Conservation (phyloP, 2,329 filamentous ascomycete genomes). For the Neonectria hederae region DNA sequence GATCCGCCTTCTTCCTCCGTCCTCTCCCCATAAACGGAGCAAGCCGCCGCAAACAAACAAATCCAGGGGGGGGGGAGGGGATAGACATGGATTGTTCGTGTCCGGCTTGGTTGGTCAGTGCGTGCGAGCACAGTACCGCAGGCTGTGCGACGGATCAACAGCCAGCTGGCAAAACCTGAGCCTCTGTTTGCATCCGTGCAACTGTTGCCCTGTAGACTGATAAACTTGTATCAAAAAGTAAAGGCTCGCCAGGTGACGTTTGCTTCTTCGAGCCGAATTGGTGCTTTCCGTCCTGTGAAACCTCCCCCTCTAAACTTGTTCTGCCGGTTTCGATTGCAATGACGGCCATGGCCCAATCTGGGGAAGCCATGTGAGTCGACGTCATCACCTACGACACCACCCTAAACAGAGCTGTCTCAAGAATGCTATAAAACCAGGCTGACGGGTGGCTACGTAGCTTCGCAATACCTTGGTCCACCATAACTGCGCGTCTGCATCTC, state of each 20-base stretch:
- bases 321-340: neutral
- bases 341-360: conserved; percentile 4
- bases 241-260: neutral
- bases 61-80: no score
- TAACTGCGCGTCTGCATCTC: neutral
- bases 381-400: conserved; percentile 35
- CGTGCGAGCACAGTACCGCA: neutral
- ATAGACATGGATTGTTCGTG: neutral
- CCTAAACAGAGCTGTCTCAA: neutral
- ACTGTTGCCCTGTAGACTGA: neutral
- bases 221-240: no score
- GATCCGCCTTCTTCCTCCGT: neutral
- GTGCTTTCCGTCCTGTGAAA: conserved; percentile 2
- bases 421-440: conserved; percentile 7
- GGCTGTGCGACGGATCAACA: neutral
- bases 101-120: neutral
- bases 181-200: neutral
- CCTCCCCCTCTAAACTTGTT: neutral
- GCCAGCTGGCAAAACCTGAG: neutral
- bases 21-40: neutral
- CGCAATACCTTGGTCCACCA: neutral
- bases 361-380: conserved; percentile 39
- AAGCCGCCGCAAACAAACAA: neutral
- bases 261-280: neutral
- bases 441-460: neutral